Base-by-base conservation (phyloP, 73 alveolate species). In the Effrenium voratum region DNA sequence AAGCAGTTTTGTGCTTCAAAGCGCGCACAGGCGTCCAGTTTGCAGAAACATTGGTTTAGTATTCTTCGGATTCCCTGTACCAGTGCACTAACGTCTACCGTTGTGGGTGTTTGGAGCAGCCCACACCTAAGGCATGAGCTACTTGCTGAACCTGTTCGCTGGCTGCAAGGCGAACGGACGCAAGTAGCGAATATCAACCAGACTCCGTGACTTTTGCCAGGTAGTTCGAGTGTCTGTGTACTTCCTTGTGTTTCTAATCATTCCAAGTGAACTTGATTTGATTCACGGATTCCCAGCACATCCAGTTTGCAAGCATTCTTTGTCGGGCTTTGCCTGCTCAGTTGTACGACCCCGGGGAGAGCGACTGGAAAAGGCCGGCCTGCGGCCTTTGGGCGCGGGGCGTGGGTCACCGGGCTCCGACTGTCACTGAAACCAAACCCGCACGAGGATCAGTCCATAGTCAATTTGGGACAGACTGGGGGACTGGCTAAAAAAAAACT, bases 331-430 rank as follows among this genome's bases (percentile, higher is more conserved):
- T 8, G 26, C 26, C 63, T 19, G 8, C 63, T 19, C 87, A 87
- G 96, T 90, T 90, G 96, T 90, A 90, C 34, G 96, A 90, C 32
- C 96, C 96, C 24, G 96, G 75, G 38, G 96, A 90, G 57, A 59
- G 66, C 41, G 96, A 90, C n/a, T 90, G 96, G 96, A 90, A 46
- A 55, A 90, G 96, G 96, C 84, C 6, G 26, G 81, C 24, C 30
- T 60, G 76, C 30, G 75, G 34, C 34, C 75, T 60, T 19, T 63
- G 77, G 77, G 10, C 28, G 66, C 19, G 43, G 43, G 8, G 63
- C 8, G 19, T 52, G 63, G 19, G 8, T 19, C 63, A 8, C 19
- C 8, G 63, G 63, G 63, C 63, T 52, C 63, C 63, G 19, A 52
- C 63, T 52, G 63, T 19, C 63, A 12, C 63, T 52, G 63, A 12